Evolutionary conservation across 164 flowering plant genomes (phyloP).

Genomic region (Umbilicus rupestris): DNA sequence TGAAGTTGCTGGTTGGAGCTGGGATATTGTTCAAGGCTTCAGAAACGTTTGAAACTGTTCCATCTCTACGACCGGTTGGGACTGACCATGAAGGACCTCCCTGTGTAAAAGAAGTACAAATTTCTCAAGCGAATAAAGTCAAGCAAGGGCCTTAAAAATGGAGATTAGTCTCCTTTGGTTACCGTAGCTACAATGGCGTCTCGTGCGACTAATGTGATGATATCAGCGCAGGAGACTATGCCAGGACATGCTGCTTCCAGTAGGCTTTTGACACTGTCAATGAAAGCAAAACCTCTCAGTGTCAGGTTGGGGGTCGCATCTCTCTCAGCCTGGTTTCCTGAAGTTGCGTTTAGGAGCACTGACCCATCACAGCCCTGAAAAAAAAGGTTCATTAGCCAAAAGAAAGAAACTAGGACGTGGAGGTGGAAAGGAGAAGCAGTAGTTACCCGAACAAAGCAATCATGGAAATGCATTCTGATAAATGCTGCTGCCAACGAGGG

Average conservation of each 20-base stretch:
- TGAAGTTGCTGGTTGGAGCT: slow-evolving; percentile 46
- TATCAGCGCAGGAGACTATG: slow-evolving; percentile 29
- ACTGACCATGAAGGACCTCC: slow-evolving; percentile 72
- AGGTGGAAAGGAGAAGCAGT: background rate
- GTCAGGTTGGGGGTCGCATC: slow-evolving; percentile 16
- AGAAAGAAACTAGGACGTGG: background rate
- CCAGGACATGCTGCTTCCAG: slow-evolving; percentile 21
- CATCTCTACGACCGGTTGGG: slow-evolving; percentile 83
- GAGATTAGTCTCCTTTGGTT: background rate
- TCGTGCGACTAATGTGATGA: slow-evolving; percentile 20
- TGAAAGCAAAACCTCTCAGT: slow-evolving; percentile 17
- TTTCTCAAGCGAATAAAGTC: background rate
- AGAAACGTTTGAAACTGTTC: slow-evolving; percentile 37
- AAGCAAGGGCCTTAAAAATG: background rate
- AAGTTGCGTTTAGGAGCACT: slow-evolving; percentile 16
- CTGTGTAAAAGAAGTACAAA: slow-evolving; percentile 15
- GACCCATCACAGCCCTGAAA: slow-evolving; percentile 31
- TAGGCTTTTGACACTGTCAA: slow-evolving; percentile 18
- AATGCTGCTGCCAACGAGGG: slow-evolving; percentile 34
- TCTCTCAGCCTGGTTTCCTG: slow-evolving; percentile 14
- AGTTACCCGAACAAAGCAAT: slow-evolving; percentile 47
- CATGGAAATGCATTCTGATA: slow-evolving; percentile 50
- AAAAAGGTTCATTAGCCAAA: slow-evolving; percentile 8
- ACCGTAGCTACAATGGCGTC: slow-evolving; percentile 20
- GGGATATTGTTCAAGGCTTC: slow-evolving; percentile 58